Percentiles rank a stretch among this genome's conserved stretches.
These are phyloP conservation scores for Aspergillus eucalypticola DNA, from an alignment of 2,329 filamentous ascomycete species.

Conservation along the genomic window DNA sequence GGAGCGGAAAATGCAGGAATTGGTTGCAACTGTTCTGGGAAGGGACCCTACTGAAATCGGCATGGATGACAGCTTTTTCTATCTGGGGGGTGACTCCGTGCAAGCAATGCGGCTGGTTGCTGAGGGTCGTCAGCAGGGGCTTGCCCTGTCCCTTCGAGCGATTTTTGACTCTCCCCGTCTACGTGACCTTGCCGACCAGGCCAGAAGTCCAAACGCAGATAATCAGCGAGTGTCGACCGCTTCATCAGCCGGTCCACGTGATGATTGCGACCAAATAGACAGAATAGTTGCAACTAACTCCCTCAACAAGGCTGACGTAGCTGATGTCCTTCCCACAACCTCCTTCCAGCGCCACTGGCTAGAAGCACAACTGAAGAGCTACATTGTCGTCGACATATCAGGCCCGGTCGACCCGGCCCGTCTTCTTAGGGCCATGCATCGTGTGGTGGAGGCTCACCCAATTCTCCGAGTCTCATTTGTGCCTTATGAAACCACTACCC, in stretches of 20 bases:
- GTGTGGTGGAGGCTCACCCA: not conserved
- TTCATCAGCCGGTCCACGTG: not conserved
- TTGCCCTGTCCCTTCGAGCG: slow-evolving; percentile 22
- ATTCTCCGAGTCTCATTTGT: not conserved
- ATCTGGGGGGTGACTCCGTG: slow-evolving; percentile 34
- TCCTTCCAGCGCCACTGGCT: not conserved
- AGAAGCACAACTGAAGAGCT: not conserved
- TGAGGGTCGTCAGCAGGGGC: not conserved
- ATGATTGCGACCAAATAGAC: not conserved
- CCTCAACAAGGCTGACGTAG: slow-evolving; percentile 21
- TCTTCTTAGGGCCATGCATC: not conserved
- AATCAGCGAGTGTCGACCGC: not conserved
- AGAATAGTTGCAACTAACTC: not conserved
- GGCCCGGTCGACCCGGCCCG: not conserved
- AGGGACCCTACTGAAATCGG: slow-evolving; percentile 33
- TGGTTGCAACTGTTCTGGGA: slow-evolving; percentile 36
- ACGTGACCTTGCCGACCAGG: not conserved
- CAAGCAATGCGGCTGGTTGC: not conserved
- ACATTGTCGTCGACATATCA: not conserved
- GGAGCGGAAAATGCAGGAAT: slow-evolving; percentile 8
- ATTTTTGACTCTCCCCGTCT: not conserved
- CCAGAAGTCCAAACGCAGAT: not conserved
- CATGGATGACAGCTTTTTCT: slow-evolving; percentile 42
- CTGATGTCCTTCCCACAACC: not conserved
- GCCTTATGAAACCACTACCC: not conserved